Evolutionary conservation across 2,329 filamentous ascomycete genomes (phyloP).

Genomic region (Talaromyces rugulosus): DNA sequence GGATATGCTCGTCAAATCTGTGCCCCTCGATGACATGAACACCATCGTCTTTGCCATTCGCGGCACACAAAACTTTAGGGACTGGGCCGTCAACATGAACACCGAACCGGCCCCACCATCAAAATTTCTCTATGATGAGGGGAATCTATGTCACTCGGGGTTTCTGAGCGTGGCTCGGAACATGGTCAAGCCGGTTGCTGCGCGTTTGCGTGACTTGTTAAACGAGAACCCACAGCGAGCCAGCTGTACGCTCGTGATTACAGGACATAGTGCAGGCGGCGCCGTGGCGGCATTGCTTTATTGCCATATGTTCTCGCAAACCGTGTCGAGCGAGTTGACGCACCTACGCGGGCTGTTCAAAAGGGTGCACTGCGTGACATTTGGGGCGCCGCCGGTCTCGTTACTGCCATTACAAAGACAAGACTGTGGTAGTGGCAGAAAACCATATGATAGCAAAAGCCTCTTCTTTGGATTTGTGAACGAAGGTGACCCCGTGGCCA

Average conservation of each 20-base stretch:
- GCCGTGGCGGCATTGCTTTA: slow-evolving; percentile 78
- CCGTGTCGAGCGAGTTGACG: slow-evolving; percentile 64
- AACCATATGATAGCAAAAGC: slow-evolving; percentile 54
- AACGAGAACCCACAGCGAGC: slow-evolving; percentile 66
- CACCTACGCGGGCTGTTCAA: slow-evolving; percentile 67
- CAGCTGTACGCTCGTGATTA: slow-evolving; percentile 70
- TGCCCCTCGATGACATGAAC: slow-evolving; percentile 72
- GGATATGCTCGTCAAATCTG: slow-evolving; percentile 78
- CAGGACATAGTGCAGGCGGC: slow-evolving; percentile 81
- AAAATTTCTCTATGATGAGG: slow-evolving; percentile 71
- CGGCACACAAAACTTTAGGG: slow-evolving; percentile 73
- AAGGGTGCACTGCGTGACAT: slow-evolving; percentile 77
- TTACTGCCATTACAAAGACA: slow-evolving; percentile 65
- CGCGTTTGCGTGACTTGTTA: slow-evolving; percentile 64
- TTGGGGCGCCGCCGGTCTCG: slow-evolving; percentile 76
- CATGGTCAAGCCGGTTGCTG: slow-evolving; percentile 70
- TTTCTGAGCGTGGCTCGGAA: slow-evolving; percentile 71
- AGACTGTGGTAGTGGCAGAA: background rate
- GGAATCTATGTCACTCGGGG: slow-evolving; percentile 75
- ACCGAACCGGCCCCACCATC: slow-evolving; percentile 61
- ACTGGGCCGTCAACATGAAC: slow-evolving; percentile 82
- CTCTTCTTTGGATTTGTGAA: slow-evolving; percentile 79
- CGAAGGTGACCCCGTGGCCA: slow-evolving; percentile 75
- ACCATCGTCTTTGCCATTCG: slow-evolving; percentile 81
- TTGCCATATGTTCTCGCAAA: slow-evolving; percentile 61